Evolutionary conservation across 2,329 filamentous ascomycete species (phyloP).

Genomic region (Diaporthe sp.): DNA sequence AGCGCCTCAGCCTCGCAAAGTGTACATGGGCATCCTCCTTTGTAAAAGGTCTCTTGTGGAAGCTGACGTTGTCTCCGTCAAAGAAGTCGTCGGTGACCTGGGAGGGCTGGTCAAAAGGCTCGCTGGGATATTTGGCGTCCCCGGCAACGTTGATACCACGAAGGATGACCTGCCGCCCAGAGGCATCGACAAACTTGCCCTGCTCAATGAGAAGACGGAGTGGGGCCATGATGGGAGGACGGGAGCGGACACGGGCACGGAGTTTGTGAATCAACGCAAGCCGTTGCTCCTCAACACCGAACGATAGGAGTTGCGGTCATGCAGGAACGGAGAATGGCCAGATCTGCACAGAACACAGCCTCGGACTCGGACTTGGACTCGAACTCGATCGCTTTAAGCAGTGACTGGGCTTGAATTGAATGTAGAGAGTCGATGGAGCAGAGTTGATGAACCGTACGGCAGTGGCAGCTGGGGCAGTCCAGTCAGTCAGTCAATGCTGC

Average conservation of each 20-base stretch:
- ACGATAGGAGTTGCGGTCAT: background rate
- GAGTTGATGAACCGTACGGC: background rate
- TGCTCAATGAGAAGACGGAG: constrained; percentile 88
- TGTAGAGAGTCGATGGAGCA: background rate
- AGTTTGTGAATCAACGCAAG: background rate
- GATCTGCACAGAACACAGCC: background rate
- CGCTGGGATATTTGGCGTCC: constrained; percentile 88
- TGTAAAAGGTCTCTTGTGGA: constrained; percentile 87
- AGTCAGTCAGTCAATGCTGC: background rate
- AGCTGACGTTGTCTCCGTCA: constrained; percentile 91
- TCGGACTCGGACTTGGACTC: background rate
- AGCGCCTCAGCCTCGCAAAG: constrained; percentile 86
- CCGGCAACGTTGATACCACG: constrained; percentile 95
- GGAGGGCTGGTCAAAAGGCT: constrained; percentile 81
- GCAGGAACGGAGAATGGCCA: background rate
- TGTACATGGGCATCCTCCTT: constrained; percentile 86
- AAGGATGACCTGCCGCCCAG: constrained; percentile 87
- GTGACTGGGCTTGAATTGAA: background rate
- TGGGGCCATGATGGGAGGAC: constrained; percentile 69
- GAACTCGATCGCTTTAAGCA: background rate
- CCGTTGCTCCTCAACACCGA: constrained; percentile 14
- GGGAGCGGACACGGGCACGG: background rate
- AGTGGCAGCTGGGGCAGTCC: background rate
- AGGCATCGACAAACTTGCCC: constrained; percentile 82
- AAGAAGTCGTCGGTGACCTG: constrained; percentile 86